phyloP scores from a whole-genome alignment of 306 rosid species.

The Rosa lucieae region DNA sequence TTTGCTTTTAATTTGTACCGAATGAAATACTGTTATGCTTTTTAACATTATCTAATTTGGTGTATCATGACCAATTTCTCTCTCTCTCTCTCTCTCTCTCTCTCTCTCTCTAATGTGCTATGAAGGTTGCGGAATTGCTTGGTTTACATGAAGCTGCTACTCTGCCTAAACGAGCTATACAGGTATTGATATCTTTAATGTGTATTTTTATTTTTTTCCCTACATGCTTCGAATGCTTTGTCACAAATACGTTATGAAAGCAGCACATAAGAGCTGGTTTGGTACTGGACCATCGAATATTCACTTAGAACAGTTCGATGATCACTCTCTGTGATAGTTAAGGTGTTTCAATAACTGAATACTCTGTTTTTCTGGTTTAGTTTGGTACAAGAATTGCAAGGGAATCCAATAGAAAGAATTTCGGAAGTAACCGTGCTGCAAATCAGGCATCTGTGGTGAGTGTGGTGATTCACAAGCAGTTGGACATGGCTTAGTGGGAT shows the following conservation, averaged over 20 bases:
- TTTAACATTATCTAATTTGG: background rate
- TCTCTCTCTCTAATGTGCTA: background rate
- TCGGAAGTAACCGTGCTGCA: slow-evolving; percentile 95
- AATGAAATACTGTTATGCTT: background rate
- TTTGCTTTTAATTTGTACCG: background rate
- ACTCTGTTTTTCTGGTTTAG: slow-evolving; percentile 43
- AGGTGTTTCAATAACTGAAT: slow-evolving; percentile 15
- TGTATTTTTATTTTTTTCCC: too few relatives aligned
- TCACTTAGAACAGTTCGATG: background rate
- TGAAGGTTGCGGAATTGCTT: slow-evolving; percentile 81
- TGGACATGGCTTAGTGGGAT: slow-evolving; percentile 27
- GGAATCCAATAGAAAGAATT: slow-evolving; percentile 86
- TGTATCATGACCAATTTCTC: background rate
- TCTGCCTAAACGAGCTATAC: slow-evolving; percentile 96
- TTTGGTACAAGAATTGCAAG: slow-evolving; percentile 96
- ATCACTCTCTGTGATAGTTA: background rate
- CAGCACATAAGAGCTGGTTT: background rate
- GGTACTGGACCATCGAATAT: background rate
- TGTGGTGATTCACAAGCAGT: slow-evolving; percentile 49
- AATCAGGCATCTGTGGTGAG: slow-evolving; percentile 96
- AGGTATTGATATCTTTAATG: slow-evolving; percentile 46
- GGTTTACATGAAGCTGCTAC: slow-evolving; percentile 86
- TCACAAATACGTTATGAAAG: background rate
- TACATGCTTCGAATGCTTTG: too few relatives aligned
- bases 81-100: too few relatives aligned